Evolutionary conservation across 1,284 basidiomycete species (phyloP).

Genomic region (Papiliotrema nemorosa): DNA sequence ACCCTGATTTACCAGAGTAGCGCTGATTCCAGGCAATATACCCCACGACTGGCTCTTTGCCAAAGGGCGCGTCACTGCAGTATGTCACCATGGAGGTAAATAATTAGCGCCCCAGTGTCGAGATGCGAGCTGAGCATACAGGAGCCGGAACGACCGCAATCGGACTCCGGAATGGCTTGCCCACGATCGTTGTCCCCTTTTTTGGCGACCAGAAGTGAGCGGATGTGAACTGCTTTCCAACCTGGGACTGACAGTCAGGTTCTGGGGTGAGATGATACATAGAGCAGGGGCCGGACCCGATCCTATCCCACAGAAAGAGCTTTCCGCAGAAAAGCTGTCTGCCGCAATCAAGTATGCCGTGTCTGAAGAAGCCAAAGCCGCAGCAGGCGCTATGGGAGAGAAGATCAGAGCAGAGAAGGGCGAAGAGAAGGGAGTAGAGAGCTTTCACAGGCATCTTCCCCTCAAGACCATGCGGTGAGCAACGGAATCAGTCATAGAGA

Average conservation of each 20-base stretch:
- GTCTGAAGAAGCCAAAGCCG: slow-evolving; percentile 52
- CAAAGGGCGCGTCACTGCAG: slow-evolving; percentile 56
- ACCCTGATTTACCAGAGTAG: not conserved
- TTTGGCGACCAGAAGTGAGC: slow-evolving; percentile 62
- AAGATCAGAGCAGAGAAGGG: slow-evolving; percentile 59
- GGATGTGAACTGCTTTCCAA: slow-evolving; percentile 7
- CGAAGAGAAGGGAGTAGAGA: slow-evolving; percentile 54
- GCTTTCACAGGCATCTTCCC: slow-evolving; percentile 62
- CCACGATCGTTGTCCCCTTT: slow-evolving; percentile 65
- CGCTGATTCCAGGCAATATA: slow-evolving; percentile 52
- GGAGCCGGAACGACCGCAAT: slow-evolving; percentile 64
- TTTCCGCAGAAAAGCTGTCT: slow-evolving; percentile 56
- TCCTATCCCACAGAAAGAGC: slow-evolving; percentile 58
- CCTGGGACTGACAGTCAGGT: slow-evolving; percentile 21
- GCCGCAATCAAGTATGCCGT: slow-evolving; percentile 57
- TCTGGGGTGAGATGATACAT: slow-evolving; percentile 60
- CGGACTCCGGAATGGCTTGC: slow-evolving; percentile 61
- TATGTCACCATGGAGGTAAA: slow-evolving; percentile 64
- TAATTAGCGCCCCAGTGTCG: not conserved
- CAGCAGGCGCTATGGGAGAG: slow-evolving; percentile 56
- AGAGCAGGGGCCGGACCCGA: slow-evolving; percentile 61
- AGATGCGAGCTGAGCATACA: slow-evolving; percentile 7
- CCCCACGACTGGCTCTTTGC: slow-evolving; percentile 71
- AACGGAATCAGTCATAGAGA: not conserved
- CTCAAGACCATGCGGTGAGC: slow-evolving; percentile 58